Conservation (phyloP, 345 rosid species). For the Syzygium aromaticum region DNA sequence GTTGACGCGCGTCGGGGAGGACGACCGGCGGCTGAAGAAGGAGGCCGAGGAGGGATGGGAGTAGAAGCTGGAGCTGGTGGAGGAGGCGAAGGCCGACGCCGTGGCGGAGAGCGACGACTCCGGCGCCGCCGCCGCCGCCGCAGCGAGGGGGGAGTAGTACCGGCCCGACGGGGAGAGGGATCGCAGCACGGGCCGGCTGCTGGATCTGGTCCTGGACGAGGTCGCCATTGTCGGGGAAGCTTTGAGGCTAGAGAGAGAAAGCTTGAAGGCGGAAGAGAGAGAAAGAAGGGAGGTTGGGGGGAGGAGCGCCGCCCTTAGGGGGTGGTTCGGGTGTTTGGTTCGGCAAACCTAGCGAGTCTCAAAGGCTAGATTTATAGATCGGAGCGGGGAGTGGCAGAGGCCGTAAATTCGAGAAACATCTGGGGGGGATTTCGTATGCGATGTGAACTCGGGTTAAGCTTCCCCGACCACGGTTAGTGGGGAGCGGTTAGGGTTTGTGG, state of each 20-base stretch:
- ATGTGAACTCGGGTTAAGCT: not conserved
- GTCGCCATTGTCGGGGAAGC: not conserved
- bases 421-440: not conserved
- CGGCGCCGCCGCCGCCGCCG: not conserved
- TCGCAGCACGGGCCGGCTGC: not conserved
- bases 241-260: not conserved
- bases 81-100: slow-evolving; percentile 28
- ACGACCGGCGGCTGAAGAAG: slow-evolving; percentile 31
- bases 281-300: not conserved
- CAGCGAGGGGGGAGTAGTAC: slow-evolving; percentile 9
- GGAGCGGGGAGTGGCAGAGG: not conserved
- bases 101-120: slow-evolving; percentile 39
- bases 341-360: slow-evolving; percentile 71
- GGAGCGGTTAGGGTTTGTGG: not conserved
- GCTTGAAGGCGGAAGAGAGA: not conserved
- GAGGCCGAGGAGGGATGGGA: slow-evolving; percentile 11
- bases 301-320: slow-evolving; percentile 4
- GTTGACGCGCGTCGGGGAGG: slow-evolving; percentile 67
- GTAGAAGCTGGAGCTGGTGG: slow-evolving; percentile 11
- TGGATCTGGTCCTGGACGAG: not conserved
- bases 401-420: not conserved
- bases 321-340: slow-evolving; percentile 35
- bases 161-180: slow-evolving; percentile 24
- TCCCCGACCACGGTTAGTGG: not conserved
- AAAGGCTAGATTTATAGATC: slow-evolving; percentile 35